Base-by-base conservation (phyloP, 345 rosid genomes). In the Brassica juncea region DNA sequence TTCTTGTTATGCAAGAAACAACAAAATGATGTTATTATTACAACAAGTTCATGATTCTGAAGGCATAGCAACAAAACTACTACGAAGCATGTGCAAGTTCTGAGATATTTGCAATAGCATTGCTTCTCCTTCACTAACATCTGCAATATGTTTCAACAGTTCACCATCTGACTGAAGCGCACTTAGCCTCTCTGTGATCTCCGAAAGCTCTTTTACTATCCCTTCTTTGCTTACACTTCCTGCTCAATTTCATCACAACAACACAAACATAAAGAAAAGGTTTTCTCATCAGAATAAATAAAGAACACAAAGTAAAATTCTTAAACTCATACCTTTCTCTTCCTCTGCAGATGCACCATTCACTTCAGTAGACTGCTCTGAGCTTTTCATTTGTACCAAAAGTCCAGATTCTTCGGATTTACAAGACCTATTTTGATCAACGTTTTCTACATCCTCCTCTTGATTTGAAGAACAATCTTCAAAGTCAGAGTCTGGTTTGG, bases 81-180 rank as follows among this genome's bases (percentile, higher is more conserved):
- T 81, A 59, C 82, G 82, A 82, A 89, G 84, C 81, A 82, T 79
- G 23, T 84, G 83, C 55, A 84, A 77, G 76, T 84, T 80, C 27
- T 82, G 86, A 59, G 85, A 80, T 54, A 82, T 81, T 61, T 85
- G 84, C 62, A 84, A 49, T 72, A 84, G 70, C 49, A 82, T 82
- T 77, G 83, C 82, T 68, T 69, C 76, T 72, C 84, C 80, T 68
- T 80, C 84, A 42, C 83, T 72, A 16, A 79, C 82, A 42, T 72
- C 64, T 62, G 74, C 61, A 54, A 73, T 69, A 66, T 70, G 82
- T 49, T 81, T 83, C 59, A 80, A 73, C 21, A 85, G 66, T 31
- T 72, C 87, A 70, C 57, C 83, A 58, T 82, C 83, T 59, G 78
- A 80, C 69, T 84, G 88, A 70, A 89, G 86, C 5, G 75, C 81